Base-by-base conservation (phyloP, 1,139 yeast species). In the Blastobotrys malaysiensis region DNA sequence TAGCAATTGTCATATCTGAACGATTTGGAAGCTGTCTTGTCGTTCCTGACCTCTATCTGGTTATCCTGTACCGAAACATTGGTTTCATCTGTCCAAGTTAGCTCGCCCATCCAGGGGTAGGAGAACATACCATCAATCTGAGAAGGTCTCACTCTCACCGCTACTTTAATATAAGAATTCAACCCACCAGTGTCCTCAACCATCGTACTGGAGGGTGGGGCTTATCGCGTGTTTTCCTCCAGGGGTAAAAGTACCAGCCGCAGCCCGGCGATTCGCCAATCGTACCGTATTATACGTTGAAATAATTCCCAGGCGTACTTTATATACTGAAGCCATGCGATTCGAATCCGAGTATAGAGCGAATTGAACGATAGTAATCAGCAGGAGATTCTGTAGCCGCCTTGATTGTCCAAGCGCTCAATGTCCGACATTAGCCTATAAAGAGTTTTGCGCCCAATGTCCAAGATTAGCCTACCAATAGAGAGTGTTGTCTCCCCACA, bases 1-100 rank as follows among this genome's bases (percentile, higher is more conserved):
- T 50, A 53, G 51, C 57, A 50, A 7, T 50, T 22, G 43, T 55
- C 57, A 39, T 22, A 55, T 14, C 56, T 45, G 26, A 55, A 55
- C 5, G 47, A 11, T 36, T 53, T 51, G 11, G 44, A 5, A n/a
- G 49, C 2, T 7, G 21, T n/a, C 46, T 9, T 18, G 16, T 43
- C 24, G 22, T 7, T 16, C 4, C 13, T 18, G 11, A 43, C 9
- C n/a, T 18, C 45, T 13, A 31, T 31, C 16, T 2, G 13, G n/a
- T 31, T 16, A 5, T 16, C 39, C 11, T 11, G 39, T 3, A 31
- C 39, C 16, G 7, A 31, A 31, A 31, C 39, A 31, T 13, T n/a
- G 5, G 39, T 13, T 3, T 31, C 39, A 31, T 31, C 39, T 31
- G 39, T n/a, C 16, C 39, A 3, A 31, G 39, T 31, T 31, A 31